Conservation (phyloP, 2,329 filamentous ascomycete species). For the Calonectria montana region DNA sequence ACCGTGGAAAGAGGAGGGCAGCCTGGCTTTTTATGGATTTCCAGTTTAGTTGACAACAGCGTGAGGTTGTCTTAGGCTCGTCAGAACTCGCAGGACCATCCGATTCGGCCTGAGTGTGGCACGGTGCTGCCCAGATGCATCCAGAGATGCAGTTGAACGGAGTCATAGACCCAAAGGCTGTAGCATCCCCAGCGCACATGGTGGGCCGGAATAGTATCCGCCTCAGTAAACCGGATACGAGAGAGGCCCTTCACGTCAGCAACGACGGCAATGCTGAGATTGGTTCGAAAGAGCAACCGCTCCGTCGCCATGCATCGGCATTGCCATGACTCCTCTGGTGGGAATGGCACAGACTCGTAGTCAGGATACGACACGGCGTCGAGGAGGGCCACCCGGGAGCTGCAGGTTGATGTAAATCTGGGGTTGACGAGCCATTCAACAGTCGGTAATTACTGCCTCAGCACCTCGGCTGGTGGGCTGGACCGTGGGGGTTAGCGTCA, state of each 20-base stretch:
- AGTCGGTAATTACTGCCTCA: conserved; percentile 22
- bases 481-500: conserved; percentile 34
- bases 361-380: conserved; percentile 29
- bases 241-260: conserved; percentile 30
- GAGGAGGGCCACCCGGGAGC: conserved; percentile 9
- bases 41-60: background rate
- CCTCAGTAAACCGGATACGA: conserved; percentile 15
- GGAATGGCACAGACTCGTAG: conserved; percentile 20
- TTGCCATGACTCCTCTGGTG: background rate
- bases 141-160: conserved; percentile 6
- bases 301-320: conserved; percentile 34
- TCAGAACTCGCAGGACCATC: background rate
- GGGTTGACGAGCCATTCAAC: conserved; percentile 26
- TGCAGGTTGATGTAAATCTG: conserved; percentile 35
- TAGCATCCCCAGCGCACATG: conserved; percentile 6
- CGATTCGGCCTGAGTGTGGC: conserved; percentile 8
- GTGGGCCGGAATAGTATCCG: conserved; percentile 26
- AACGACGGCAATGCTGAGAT: conserved; percentile 28
- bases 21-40: conserved; percentile 9
- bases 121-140: conserved; percentile 5
- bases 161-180: conserved; percentile 2
- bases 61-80: conserved; percentile 4
- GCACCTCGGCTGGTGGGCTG: conserved; percentile 26
- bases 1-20: background rate
- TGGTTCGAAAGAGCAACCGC: conserved; percentile 26